Base-by-base conservation (phyloP, 495 filamentous ascomycete genomes). In the Hyaloscypha finlandica region DNA sequence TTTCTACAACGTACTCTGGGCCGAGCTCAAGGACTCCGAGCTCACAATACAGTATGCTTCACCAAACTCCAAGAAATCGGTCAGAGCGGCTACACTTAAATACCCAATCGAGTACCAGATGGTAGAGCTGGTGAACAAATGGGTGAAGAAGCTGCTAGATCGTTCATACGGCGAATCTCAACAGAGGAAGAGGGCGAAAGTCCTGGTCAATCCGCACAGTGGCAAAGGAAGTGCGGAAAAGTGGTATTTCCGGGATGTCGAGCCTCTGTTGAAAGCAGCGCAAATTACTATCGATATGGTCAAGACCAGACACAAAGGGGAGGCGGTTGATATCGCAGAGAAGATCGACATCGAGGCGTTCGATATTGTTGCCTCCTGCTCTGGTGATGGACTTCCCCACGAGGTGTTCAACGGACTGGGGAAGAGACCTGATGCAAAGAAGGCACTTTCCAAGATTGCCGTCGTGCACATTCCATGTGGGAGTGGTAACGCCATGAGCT, bases 401-500 rank as follows among this genome's bases (percentile, higher is more conserved):
- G 94, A 99, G 77, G 91, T 97, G 14, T 97, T 97, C 82, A 98
- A 99, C 74, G 95, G 95, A 8, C 74, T 99, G 29, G 92, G 82
- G 19, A 89, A 89, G 75, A 88, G 91, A 55, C 70, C 80, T 8
- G 89, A 97, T 77, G 93, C 92, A 30, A 79, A 84, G 55, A 85
- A 83, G 57, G 95, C 94, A 0, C 75, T 99, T 68, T 78, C 80
- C 5, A 90, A 90, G 70, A 75, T 97, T n/a, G 92, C 95, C 9
- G 86, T 99, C 11, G 87, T 89, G n/a, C 87, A 96, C 72, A 81
- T 99, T 9, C 95, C 95, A 9, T 95, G 94, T 73, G 95, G 95
- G 8, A 92, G 90, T 55, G 95, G 94, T 4, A 99, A 99, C 75
- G 94, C 92, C 30, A 90, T 98, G 91, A 90, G 89, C 55, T 91